Base-by-base conservation (phyloP, 2,329 filamentous ascomycete genomes). In the Penicillium olsonii region DNA sequence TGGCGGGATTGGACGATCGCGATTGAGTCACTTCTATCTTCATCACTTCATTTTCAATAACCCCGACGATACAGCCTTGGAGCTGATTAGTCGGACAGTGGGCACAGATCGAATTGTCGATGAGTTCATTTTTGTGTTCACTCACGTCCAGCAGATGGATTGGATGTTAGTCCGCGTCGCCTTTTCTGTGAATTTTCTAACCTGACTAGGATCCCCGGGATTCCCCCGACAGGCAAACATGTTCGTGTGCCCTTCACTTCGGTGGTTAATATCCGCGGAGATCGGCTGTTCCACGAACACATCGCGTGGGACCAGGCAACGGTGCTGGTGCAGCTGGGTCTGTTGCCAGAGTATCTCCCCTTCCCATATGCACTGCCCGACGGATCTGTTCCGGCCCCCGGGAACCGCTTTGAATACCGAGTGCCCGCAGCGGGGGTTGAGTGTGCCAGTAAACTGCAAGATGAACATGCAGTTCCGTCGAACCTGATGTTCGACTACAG, bases 31-130 rank as follows among this genome's bases (percentile, higher is more conserved):
- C 5, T 92, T 92, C 61, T 92, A 92, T 68, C 77, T 78, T 0
- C 65, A 89, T 53, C 82, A 90, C 61, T 92, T 92, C 70, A 85
- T 92, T 59, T 88, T 85, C 64, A 83, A 77, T 50, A 92, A 92
- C 54, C 82, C 88, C 0, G 75, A 75, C 0, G 87, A 90, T 55
- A 84, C 85, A 0, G 73, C 75, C 4, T 73, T 92, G 2, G 84
- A 90, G 60, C 79, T 91, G 1, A 77, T 90, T 26, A 88, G 84
- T 52, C 80, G 88, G 0, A 90, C 87, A 0, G 73, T 90, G 0
- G 87, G 87, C 0, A 79, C 85, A 0, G 87, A 92, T 60, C 78
- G 87, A 0, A 78, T 92, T 0, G 79, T 89, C 2, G 86, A 89
- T 54, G 86, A 89, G 62, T 88, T 89, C 54, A 75, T 87, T 15